Percentiles rank a stretch among this genome's conserved stretches.
Conservation (phyloP, 129 eudicot species). For the Flaveria linearis region DNA sequence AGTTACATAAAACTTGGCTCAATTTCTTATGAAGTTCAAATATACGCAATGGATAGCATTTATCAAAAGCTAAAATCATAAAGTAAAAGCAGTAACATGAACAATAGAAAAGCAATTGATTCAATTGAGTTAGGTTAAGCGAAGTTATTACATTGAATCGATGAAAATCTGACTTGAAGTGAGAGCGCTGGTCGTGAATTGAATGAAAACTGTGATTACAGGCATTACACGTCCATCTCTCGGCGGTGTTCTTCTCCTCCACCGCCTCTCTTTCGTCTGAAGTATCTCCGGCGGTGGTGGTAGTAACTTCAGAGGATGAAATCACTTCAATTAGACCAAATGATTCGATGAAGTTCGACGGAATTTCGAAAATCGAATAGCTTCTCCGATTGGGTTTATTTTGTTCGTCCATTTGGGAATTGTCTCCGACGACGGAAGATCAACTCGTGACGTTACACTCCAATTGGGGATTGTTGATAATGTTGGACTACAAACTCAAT, state of each 20-base stretch:
- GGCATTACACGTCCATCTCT: constrained; percentile 63
- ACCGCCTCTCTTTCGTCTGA: neutral
- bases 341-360: constrained; percentile 50
- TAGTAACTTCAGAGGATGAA: constrained; percentile 19
- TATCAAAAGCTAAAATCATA: neutral
- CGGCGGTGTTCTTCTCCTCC: constrained; percentile 17
- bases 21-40: neutral
- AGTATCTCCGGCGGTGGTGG: constrained; percentile 6
- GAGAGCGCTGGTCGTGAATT: constrained; percentile 66
- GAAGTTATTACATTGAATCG: constrained; percentile 59
- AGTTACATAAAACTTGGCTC: neutral
- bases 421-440: constrained; percentile 13
- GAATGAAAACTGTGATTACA: constrained; percentile 66
- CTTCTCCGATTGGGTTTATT: constrained; percentile 35
- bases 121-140: constrained; percentile 19
- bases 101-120: neutral
- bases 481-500: no score
- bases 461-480: no score
- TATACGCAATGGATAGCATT: neutral
- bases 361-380: constrained; percentile 60
- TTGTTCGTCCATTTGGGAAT: neutral
- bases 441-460: neutral
- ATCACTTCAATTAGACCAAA: constrained; percentile 53
- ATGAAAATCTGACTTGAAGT: constrained; percentile 81
- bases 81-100: neutral